A percentile compares a stretch with the other conserved stretches of the same genome.
These are phyloP conservation scores for Sonneratia caseolaris DNA, from an alignment of 345 rosid species.

Conservation along the genomic window DNA sequence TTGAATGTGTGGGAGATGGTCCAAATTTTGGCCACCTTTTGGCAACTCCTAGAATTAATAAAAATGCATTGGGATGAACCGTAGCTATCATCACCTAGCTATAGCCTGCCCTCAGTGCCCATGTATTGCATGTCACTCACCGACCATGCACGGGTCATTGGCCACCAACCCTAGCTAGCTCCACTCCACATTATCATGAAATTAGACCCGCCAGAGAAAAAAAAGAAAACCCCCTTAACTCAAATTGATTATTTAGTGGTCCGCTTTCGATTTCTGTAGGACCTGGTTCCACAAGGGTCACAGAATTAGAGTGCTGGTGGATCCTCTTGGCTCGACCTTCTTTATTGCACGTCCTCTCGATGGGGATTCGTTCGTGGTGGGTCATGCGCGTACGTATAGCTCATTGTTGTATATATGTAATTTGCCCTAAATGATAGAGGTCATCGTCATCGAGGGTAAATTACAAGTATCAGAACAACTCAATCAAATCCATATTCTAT, in stretches of 20 bases:
- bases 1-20: background rate
- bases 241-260: background rate
- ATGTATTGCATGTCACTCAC: slow-evolving; percentile 6
- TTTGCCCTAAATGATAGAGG: too few relatives aligned
- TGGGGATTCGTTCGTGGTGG: background rate
- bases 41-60: background rate
- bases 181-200: background rate
- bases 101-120: background rate
- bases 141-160: slow-evolving; percentile 6
- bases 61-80: background rate
- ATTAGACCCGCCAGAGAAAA: background rate
- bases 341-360: background rate
- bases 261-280: background rate
- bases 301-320: background rate
- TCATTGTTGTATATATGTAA: background rate
- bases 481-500: too few relatives aligned
- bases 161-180: background rate
- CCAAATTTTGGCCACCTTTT: background rate
- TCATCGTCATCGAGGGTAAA: too few relatives aligned
- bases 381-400: background rate
- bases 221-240: background rate
- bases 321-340: slow-evolving; percentile 5
- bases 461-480: too few relatives aligned
- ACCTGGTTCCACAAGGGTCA: background rate
- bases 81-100: slow-evolving; percentile 3